Base-by-base conservation (phyloP, 2,329 filamentous ascomycete genomes). In the Venturiaceae sp. region DNA sequence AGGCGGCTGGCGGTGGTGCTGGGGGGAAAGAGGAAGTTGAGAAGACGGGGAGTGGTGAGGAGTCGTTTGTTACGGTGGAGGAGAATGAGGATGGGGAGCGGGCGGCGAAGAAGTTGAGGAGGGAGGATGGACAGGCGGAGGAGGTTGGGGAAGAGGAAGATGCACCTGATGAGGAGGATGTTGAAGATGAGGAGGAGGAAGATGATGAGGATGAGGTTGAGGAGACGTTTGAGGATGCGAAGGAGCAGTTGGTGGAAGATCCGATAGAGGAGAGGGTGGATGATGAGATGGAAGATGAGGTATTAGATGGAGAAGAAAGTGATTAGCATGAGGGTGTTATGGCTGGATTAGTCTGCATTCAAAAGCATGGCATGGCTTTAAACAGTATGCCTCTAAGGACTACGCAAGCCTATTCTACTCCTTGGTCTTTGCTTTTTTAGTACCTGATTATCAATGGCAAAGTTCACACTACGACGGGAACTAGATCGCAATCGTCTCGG, bases 41-140 rank as follows among this genome's bases (percentile, higher is more conserved):
- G 30, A 66, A 66, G 5, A 66, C 69, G 67, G 71, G 68, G 4
- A 73, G 71, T 5, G 78, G 75, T 1, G 75, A 74, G 21, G 73
- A 72, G 9, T 76, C 77, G 53, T 74, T 77, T 44, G 73, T 75
- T 5, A 72, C 75, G 1, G 80, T 83, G 58, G 78, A 78, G n/a
- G 75, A 76, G 13, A 77, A 75, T 9, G 74, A 73, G 1, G 74
- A 76, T n/a, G 60, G 53, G 21, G 58, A 60, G 53, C 36, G 70
- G 0, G 72, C 71, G 0, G 72, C 68, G 0, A 53, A 39, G n/a
- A 56, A 58, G 64, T 63, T 62, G 67, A 61, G 62, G 53, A 66
- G 65, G 59, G 66, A 61, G 26, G 73, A 72, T 56, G 73, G 67
- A n/a, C 74, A 72, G 53, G 66, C 68, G 57, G 72, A 67, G 5